A percentile compares a stretch with the other conserved stretches of the same genome.
Evolutionary conservation across 225 moss, liverwort and hornwort genomes (phyloP).

Genomic region (Physcomitrium patens): DNA sequence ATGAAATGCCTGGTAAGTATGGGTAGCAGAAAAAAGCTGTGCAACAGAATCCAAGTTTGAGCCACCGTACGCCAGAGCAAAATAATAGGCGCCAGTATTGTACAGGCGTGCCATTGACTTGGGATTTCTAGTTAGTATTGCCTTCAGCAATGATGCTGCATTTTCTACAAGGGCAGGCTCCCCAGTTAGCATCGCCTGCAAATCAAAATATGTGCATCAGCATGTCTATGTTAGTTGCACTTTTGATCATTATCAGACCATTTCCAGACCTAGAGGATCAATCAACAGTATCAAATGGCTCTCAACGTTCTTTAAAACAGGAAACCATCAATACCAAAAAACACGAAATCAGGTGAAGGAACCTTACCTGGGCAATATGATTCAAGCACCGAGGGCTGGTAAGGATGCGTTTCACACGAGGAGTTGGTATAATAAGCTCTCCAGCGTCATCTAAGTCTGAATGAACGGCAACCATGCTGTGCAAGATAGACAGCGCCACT

Average conservation of each 20-base stretch:
- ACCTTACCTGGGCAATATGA: conserved; percentile 74
- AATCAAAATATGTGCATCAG: conserved; percentile 4
- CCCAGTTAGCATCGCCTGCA: conserved; percentile 80
- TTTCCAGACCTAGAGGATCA: neutral
- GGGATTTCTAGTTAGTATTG: conserved; percentile 76
- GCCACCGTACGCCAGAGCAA: conserved; percentile 82
- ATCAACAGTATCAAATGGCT: neutral
- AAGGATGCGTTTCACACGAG: conserved; percentile 82
- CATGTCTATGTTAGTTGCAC: conserved; percentile 1
- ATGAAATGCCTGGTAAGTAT: conserved; percentile 83
- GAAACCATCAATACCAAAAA: neutral
- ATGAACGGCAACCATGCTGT: conserved; percentile 89
- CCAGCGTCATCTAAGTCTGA: conserved; percentile 92
- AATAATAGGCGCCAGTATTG: conserved; percentile 84
- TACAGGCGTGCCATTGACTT: conserved; percentile 89
- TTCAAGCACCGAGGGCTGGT: conserved; percentile 87
- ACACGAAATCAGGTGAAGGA: conserved; percentile 1
- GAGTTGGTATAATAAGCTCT: conserved; percentile 87
- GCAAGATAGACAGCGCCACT: conserved; percentile 78
- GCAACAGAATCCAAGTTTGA: conserved; percentile 84
- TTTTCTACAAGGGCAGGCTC: conserved; percentile 84
- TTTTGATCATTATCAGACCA: neutral
- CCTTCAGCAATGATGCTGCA: conserved; percentile 78
- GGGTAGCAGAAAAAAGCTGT: conserved; percentile 75
- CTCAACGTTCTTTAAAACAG: neutral